phyloP scores from a whole-genome alignment of 768 basidiomycete genomes.

The Tulasnella sp. region DNA sequence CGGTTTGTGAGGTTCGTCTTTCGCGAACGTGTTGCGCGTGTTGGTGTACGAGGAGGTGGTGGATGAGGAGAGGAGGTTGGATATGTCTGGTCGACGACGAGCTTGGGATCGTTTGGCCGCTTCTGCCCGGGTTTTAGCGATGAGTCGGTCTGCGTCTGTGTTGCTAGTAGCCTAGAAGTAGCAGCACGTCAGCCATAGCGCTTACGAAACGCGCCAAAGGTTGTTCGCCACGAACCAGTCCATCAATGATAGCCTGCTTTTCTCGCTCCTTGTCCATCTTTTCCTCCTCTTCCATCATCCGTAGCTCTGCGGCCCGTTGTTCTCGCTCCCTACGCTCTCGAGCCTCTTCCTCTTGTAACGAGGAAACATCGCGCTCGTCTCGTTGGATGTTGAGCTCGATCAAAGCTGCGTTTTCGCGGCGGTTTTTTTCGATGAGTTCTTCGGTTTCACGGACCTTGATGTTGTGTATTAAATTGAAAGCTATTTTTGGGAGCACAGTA shows the following conservation, averaged over 20 bases:
- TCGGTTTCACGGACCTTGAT: slow-evolving; percentile 79
- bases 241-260: slow-evolving; percentile 71
- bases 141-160: slow-evolving; percentile 56
- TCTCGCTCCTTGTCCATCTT: slow-evolving; percentile 71
- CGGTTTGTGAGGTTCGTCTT: slow-evolving; percentile 73
- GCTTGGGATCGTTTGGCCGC: slow-evolving; percentile 44
- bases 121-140: slow-evolving; percentile 64
- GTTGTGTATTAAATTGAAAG: slow-evolving; percentile 93
- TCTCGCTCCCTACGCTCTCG: slow-evolving; percentile 69
- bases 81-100: slow-evolving; percentile 1
- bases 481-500: slow-evolving; percentile 42
- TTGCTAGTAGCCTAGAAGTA: slow-evolving; percentile 44
- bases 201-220: background rate
- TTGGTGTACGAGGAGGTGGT: background rate
- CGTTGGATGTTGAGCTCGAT: slow-evolving; percentile 82
- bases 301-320: slow-evolving; percentile 60
- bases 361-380: slow-evolving; percentile 69
- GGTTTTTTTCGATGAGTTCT: slow-evolving; percentile 71
- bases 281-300: slow-evolving; percentile 69
- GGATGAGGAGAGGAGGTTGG: slow-evolving; percentile 12
- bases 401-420: slow-evolving; percentile 71
- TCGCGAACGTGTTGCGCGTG: background rate
- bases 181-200: background rate
- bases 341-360: slow-evolving; percentile 75
- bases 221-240: slow-evolving; percentile 48